These are phyloP conservation scores for Salvia rosmarinus DNA, from an alignment of 257 asterid genomes.

Conservation along the genomic window DNA sequence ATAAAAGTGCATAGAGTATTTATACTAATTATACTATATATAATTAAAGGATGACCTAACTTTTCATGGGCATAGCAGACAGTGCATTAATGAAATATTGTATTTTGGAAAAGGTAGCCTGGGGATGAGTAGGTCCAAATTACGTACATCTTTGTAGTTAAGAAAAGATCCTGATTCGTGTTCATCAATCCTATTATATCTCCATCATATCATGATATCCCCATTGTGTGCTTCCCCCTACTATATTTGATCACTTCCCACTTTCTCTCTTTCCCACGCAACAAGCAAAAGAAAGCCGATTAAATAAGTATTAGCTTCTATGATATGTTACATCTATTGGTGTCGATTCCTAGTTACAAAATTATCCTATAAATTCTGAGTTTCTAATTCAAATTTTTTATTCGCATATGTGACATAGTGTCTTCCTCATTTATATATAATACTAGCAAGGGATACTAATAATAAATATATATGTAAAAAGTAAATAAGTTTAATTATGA, in stretches of 20 bases:
- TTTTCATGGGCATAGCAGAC: slow-evolving; percentile 54
- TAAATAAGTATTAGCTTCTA: slow-evolving; percentile 21
- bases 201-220: slow-evolving; percentile 46
- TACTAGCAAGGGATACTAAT: no score
- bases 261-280: slow-evolving; percentile 39
- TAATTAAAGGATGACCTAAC: slow-evolving; percentile 54
- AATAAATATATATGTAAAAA: no score
- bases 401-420: no score
- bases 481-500: no score
- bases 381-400: neutral
- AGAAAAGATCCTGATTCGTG: slow-evolving; percentile 57
- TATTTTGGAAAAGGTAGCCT: slow-evolving; percentile 16
- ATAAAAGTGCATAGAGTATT: slow-evolving; percentile 15
- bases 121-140: slow-evolving; percentile 43
- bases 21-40: slow-evolving; percentile 17
- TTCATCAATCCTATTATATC: slow-evolving; percentile 52
- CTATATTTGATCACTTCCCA: slow-evolving; percentile 26
- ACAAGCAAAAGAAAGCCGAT: slow-evolving; percentile 33
- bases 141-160: slow-evolving; percentile 56
- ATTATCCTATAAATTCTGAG: neutral
- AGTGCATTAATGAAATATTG: slow-evolving; percentile 52
- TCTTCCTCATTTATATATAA: no score
- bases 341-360: neutral
- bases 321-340: neutral
- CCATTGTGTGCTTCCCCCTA: slow-evolving; percentile 41